Evolutionary conservation across 2,329 filamentous ascomycete species (phyloP), one percentile per base, ranked within the genome.

Genomic region (Emergomyces orientalis): DNA sequence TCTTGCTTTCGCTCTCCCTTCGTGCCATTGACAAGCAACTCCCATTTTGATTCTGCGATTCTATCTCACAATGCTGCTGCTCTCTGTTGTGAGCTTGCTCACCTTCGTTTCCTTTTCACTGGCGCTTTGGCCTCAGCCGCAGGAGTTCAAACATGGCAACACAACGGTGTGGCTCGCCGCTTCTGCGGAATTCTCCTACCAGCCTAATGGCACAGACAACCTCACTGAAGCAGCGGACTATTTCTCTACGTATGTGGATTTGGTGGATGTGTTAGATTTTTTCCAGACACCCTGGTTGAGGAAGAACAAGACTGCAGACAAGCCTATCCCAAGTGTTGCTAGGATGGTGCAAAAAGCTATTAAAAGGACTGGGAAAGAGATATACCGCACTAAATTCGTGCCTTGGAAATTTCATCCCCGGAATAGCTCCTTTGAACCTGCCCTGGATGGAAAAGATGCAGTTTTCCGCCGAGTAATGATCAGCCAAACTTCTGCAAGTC

Each of bases 341-440:
- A 63, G 64, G 9, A 64, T 70, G 13, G 58, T 70, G 9, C 61
- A 63, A 30, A 59, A 63, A 17, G 69, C 68, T 11, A 68, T 70
- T 7, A 64, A 64, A 32, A 61, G 67, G 6, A 66, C 69, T 13
- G 56, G 66, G 32, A 64, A 63, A 27, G 62, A 65, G 22, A 67
- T 71, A 25, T 49, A 59, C 11, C 3, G 61, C n/a, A 68, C 63
- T 34, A 70, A 64, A 32, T 71, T 72, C 59, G 69, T 72, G 7
- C 71, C 71, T 2, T 73, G 71, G 71, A 72, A 72, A 55, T 68
- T 72, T 52, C 64, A 72, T 62, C 64, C 65, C 56, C 65, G 71
- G 39, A 66, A 69, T 55, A 62, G 64, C 13, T 30, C 59, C 14
- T 73, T 69, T 57, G 70, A 73, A 61, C 69, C 70, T 13, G 25